Conservation (phyloP, 163 green algal genomes). For the Scenedesmus sp. region DNA sequence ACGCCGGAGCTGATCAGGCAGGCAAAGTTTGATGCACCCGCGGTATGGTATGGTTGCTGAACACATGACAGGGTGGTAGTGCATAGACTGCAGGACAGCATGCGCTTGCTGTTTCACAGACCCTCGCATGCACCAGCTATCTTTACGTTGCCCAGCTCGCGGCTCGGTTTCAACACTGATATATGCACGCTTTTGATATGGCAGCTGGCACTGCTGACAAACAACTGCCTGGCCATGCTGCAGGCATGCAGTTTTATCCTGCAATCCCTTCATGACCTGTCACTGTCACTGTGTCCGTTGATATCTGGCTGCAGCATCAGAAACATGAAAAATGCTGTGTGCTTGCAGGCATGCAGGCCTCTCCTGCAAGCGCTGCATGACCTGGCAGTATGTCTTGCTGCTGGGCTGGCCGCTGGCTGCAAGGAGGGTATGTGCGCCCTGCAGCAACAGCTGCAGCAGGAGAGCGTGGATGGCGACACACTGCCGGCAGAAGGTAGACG, state of each 20-base stretch:
- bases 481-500: neutral
- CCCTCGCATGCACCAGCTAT: no score
- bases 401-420: constrained; percentile 6
- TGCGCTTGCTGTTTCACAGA: no score
- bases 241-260: constrained; percentile 1
- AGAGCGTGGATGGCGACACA: neutral
- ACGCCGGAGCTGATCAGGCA: constrained; percentile 23
- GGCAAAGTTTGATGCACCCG: constrained; percentile 43
- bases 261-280: constrained; percentile 20
- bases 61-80: neutral
- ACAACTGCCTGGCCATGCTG: neutral
- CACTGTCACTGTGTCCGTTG: neutral
- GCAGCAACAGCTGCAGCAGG: constrained; percentile 36
- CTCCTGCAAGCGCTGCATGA: constrained; percentile 37
- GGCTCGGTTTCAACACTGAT: no score
- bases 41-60: neutral
- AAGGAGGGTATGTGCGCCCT: neutral
- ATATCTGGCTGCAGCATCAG: neutral
- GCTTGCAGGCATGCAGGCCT: neutral
- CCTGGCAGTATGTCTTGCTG: constrained; percentile 13
- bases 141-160: no score
- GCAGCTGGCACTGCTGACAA: no score
- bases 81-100: neutral
- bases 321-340: no score
- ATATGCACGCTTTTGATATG: no score